Evolutionary conservation across 2,329 filamentous ascomycete genomes (phyloP), one percentile per base, ranked within the genome.

Genomic region (Botrytis fabae): DNA sequence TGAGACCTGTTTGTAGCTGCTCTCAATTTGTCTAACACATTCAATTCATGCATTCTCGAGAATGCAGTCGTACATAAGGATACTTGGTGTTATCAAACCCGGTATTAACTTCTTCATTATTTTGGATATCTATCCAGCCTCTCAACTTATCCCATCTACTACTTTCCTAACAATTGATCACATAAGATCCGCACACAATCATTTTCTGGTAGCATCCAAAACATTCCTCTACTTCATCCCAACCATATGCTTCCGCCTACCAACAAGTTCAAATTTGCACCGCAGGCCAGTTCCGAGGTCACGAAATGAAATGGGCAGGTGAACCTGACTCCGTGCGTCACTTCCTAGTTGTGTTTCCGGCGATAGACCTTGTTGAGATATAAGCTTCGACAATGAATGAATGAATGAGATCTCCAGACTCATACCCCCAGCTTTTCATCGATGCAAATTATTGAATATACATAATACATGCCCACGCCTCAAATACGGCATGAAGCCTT

Each of bases 301-400:
- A 28, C 14, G 16, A 57, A 57, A 57, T 57, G 14, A 57, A 57
- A 28, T 16, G 6, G 60, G 35, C 7, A 62, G 12, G 14, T n/a
- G 18, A 1, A 25, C 0, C 2, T 1, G 35, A 18, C 1, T 40
- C 25, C 16, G 3, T 16, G 25, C 6, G 16, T 40, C 6, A 40
- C 6, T 35, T 4, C 7, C 6, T 6, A 18, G 12, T 12, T n/a
- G 9, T 14, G 40, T 9, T n/a, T 61, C 12, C 22, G 22, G 14
- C 22, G 35, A 4, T 25, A 25, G 6, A 25, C 2, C 22, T n/a
- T 4, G 12, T n/a, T 61, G 22, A 16, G 32, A 59, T 59, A 22
- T 35, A 35, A 8, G 2, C 12, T 25, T 38, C 59, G 14, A 61
- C 3, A 16, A 61, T 61, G 35, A n/a, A 28, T 28, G 35, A n/a